A percentile compares a stretch with the other conserved stretches of the same genome.
phyloP scores from a whole-genome alignment of 306 rosid genomes.

The Leucaena leucocephala region DNA sequence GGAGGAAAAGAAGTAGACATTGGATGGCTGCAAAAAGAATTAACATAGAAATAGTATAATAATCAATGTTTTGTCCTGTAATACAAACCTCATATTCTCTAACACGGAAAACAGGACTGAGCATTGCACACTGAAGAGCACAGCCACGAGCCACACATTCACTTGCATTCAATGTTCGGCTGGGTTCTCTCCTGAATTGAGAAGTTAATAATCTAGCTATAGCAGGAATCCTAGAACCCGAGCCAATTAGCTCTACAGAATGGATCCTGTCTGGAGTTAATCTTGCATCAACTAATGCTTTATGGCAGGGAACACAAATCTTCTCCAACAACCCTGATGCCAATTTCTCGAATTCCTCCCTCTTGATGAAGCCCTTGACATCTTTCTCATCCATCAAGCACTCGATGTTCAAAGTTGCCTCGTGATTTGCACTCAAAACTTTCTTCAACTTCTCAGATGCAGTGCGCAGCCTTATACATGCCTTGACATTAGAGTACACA shows the following conservation, averaged over 20 bases:
- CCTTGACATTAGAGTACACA: slow-evolving; percentile 78
- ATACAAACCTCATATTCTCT: slow-evolving; percentile 90
- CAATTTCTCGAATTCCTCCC: slow-evolving; percentile 94
- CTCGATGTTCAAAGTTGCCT: slow-evolving; percentile 94
- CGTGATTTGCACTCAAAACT: slow-evolving; percentile 92
- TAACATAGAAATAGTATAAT: slow-evolving; percentile 16
- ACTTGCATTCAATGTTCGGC: slow-evolving; percentile 89
- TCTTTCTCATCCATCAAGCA: slow-evolving; percentile 99
- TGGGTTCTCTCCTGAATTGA: slow-evolving; percentile 75
- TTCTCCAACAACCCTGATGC: slow-evolving; percentile 68
- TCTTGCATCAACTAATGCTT: slow-evolving; percentile 71
- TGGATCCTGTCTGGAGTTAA: slow-evolving; percentile 62
- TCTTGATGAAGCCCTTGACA: slow-evolving; percentile 83
- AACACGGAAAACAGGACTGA: slow-evolving; percentile 81
- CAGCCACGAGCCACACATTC: slow-evolving; percentile 99
- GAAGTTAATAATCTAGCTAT: slow-evolving; percentile 61
- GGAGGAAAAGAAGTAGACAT: slow-evolving; percentile 14
- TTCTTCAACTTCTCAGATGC: slow-evolving; percentile 96
- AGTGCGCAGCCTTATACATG: slow-evolving; percentile 70
- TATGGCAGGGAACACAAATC: slow-evolving; percentile 69
- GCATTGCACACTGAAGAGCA: slow-evolving; percentile 98
- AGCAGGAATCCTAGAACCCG: slow-evolving; percentile 95
- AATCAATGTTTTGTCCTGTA: slow-evolving; percentile 29
- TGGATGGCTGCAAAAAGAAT: slow-evolving; percentile 22
- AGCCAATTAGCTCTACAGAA: slow-evolving; percentile 93